Base-by-base conservation (phyloP, 139 green algal genomes). In the Pleodorina starrii region DNA sequence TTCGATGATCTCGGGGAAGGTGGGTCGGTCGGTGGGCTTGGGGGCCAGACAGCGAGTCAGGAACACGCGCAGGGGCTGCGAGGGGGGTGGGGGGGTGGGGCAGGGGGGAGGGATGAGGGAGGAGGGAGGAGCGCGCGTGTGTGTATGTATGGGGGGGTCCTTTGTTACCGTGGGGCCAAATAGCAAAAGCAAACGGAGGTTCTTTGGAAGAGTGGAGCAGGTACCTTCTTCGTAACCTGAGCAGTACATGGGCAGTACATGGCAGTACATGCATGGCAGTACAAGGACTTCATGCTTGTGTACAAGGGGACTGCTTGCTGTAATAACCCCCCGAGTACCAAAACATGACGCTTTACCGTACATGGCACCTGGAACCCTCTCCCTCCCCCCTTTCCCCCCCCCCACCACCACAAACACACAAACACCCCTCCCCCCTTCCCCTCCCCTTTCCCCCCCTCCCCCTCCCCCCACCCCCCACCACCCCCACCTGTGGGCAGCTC, bases 1-100 rank as follows among this genome's bases (percentile, higher is more conserved):
- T 36, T 75, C 35, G 23, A 92, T 46, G 32, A 92, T 69, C 50
- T 87, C 27, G 4, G 81, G 36, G 73, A 93, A 93, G 48, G 48
- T 73, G n/a, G 90, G 90, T 23, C 90, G 63, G 50, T 83, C 86
- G 1, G 25, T 72, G 11, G 72, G 44, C 48, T 91, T 90, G 19
- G n/a, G 51, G 21, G 72, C 48, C 68, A 89, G 74, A 57, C 86
- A 90, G 36, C 75, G 78, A 1, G 3, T 4, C 5, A 91, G 88
- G 86, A 93, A 91, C 0, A 85, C 77, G 6, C 38, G n/a, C 38
- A 93, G 50, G 32, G 57, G 51, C 32, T 86, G 60, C 4, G 38
- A 40, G 54, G 78, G 25, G 29, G 4, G 50, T n/a, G 50, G 36
- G 35, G n/a, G 32, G 68, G 73, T 10, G 16, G 42, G 73, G 23